These are phyloP conservation scores for Microcos paniculata DNA, from an alignment of 345 rosid species.

Conservation along the genomic window DNA sequence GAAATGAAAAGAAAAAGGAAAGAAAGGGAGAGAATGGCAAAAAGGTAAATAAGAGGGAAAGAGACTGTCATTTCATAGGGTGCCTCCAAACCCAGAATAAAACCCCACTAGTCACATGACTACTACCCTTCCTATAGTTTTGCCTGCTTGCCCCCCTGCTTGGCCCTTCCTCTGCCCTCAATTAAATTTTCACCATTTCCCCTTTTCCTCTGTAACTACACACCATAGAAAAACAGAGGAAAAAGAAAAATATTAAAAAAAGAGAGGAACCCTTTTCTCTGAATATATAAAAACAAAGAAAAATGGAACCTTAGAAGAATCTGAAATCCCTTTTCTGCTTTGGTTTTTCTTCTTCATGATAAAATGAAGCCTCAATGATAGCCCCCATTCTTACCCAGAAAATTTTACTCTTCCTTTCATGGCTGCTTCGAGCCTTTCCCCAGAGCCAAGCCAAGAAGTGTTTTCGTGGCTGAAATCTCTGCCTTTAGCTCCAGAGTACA, in stretches of 20 bases:
- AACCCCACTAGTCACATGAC: conserved; percentile 31
- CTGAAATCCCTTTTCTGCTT: conserved; percentile 13
- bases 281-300: not conserved
- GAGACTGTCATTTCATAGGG: not conserved
- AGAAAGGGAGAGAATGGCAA: not conserved
- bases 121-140: not conserved
- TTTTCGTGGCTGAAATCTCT: conserved; percentile 87
- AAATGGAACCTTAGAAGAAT: conserved; percentile 33
- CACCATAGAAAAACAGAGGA: conserved; percentile 19
- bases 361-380: conserved; percentile 34
- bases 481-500: conserved; percentile 92
- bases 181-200: conserved; percentile 28
- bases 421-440: conserved; percentile 43
- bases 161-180: conserved; percentile 38
- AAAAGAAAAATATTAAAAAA: not conserved
- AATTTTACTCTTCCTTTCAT: conserved; percentile 21
- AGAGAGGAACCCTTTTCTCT: conserved; percentile 4
- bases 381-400: not conserved
- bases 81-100: conserved; percentile 19
- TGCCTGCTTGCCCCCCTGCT: conserved; percentile 30
- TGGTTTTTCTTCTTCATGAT: not conserved
- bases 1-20: not conserved
- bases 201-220: conserved; percentile 27
- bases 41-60: conserved; percentile 25
- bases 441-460: conserved; percentile 59